Conservation (phyloP, 257 asterid genomes). For the Solanum phureja region DNA sequence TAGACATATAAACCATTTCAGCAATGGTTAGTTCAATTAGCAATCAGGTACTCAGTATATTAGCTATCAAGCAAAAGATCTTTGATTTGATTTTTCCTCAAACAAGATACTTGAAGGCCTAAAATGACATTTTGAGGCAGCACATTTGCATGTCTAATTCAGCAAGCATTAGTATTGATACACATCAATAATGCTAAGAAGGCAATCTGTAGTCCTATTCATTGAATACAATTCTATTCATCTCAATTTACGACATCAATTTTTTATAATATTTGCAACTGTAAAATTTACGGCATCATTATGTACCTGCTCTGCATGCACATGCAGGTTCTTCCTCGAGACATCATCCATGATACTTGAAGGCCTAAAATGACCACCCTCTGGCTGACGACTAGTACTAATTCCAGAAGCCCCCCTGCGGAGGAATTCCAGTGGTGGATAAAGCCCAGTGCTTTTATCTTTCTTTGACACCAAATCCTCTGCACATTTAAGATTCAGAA, state of each 20-base stretch:
- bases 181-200: not conserved
- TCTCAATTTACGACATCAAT: not conserved
- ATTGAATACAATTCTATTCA: not conserved
- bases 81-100: not conserved
- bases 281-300: not conserved
- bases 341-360: constrained; percentile 19
- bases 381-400: constrained; percentile 26
- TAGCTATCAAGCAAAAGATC: not conserved
- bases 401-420: constrained; percentile 37
- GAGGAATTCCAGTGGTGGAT: constrained; percentile 24
- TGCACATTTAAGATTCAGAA: constrained; percentile 63
- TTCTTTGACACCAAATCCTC: constrained; percentile 31
- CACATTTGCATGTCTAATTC: not conserved
- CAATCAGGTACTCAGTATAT: not conserved
- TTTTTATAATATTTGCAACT: not conserved
- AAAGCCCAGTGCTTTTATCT: constrained; percentile 26
- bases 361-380: constrained; percentile 20
- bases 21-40: not conserved
- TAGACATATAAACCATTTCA: not conserved
- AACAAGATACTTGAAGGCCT: not conserved
- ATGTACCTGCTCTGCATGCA: constrained; percentile 60
- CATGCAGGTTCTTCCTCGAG: constrained; percentile 47
- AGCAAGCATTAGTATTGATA: not conserved
- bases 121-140: not conserved
- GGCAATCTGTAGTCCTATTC: not conserved